Evolutionary conservation across 257 asterid species (phyloP).

Genomic region (Verbena officinalis): DNA sequence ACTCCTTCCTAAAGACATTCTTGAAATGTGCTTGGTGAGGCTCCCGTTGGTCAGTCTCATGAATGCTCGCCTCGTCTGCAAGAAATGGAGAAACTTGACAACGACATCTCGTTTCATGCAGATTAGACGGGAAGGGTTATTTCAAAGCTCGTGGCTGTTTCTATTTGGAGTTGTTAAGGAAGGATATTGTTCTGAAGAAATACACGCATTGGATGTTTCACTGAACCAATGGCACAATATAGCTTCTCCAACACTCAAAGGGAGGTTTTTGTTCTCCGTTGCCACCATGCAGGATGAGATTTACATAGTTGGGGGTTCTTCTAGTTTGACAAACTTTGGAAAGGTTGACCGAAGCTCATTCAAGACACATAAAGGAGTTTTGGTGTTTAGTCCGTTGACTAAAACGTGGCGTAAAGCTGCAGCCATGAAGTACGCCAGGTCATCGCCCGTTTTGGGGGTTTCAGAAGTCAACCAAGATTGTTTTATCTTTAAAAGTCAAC

Average conservation of each 20-base stretch:
- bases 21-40: slow-evolving; percentile 90
- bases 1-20: slow-evolving; percentile 82
- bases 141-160: slow-evolving; percentile 85
- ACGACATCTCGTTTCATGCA: slow-evolving; percentile 73
- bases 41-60: slow-evolving; percentile 73
- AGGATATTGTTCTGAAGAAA: slow-evolving; percentile 85
- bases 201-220: slow-evolving; percentile 81
- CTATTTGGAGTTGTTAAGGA: slow-evolving; percentile 81
- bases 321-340: slow-evolving; percentile 91
- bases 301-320: slow-evolving; percentile 83
- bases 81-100: slow-evolving; percentile 86
- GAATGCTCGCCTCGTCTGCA: slow-evolving; percentile 92
- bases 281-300: slow-evolving; percentile 68
- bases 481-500: slow-evolving; percentile 53
- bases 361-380: slow-evolving; percentile 88
- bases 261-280: slow-evolving; percentile 81
- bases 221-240: slow-evolving; percentile 79
- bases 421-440: slow-evolving; percentile 81
- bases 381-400: slow-evolving; percentile 68
- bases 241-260: slow-evolving; percentile 67
- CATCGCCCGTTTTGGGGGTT: slow-evolving; percentile 79
- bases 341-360: slow-evolving; percentile 80
- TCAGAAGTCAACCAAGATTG: slow-evolving; percentile 70
- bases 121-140: slow-evolving; percentile 70
- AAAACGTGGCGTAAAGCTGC: slow-evolving; percentile 86